Percentiles rank a stretch among this genome's conserved stretches.
Conservation (phyloP, 176 grass and related monocot genomes). For the Triticum monococcum region DNA sequence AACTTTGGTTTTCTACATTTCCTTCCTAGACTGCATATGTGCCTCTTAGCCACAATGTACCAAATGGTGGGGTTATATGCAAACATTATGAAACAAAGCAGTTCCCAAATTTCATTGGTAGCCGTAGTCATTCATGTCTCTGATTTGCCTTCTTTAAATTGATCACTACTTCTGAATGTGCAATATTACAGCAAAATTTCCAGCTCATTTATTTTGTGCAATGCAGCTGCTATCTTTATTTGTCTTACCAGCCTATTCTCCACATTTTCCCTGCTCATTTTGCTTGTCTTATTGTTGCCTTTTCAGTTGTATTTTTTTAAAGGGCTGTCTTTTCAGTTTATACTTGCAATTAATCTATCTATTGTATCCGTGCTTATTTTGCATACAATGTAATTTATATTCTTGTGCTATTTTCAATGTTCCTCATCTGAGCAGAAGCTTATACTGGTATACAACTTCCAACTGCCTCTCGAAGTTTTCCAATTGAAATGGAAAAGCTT, state of each 20-base stretch:
- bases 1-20: not conserved
- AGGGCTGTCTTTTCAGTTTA: not conserved
- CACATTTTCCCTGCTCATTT: not conserved
- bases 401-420: slow-evolving; percentile 44
- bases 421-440: slow-evolving; percentile 45
- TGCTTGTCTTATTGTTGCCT: not conserved
- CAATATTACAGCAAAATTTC: not conserved
- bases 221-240: not conserved
- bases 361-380: slow-evolving; percentile 28
- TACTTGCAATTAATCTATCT: slow-evolving; percentile 1
- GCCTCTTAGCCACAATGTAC: not conserved
- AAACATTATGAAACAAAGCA: not conserved
- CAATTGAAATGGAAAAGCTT: slow-evolving; percentile 64
- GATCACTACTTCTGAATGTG: not conserved
- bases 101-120: not conserved
- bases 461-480: slow-evolving; percentile 51
- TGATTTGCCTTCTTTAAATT: not conserved
- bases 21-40: not conserved
- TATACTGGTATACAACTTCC: slow-evolving; percentile 50
- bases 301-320: not conserved
- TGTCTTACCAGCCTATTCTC: not conserved
- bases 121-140: not conserved
- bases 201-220: not conserved
- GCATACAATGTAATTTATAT: slow-evolving; percentile 38
- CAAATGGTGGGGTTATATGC: not conserved